Conservation (phyloP, 73 alveolate species). For the Tetrahymena elliotti region DNA sequence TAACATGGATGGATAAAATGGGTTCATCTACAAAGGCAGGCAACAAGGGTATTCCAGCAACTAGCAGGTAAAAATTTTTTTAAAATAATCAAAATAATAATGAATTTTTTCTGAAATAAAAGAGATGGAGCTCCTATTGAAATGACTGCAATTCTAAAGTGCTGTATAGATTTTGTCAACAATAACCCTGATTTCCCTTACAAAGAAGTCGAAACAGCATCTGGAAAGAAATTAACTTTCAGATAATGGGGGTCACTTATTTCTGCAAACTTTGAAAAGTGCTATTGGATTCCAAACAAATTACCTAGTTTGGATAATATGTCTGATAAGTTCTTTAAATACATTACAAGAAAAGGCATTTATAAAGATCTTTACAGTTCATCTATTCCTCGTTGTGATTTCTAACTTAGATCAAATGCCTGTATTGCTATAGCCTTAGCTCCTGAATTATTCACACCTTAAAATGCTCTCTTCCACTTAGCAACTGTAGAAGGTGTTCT, state of each 20-base stretch:
- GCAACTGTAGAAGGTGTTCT: conserved; percentile 55
- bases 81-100: neutral
- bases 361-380: conserved; percentile 65
- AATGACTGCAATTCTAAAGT: conserved; percentile 74
- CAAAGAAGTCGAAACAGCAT: conserved; percentile 43
- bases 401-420: conserved; percentile 85
- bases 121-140: conserved; percentile 98
- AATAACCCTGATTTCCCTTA: neutral
- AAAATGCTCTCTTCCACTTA: conserved; percentile 65
- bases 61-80: conserved; percentile 45
- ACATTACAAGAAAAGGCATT: conserved; percentile 12
- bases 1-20: conserved; percentile 99
- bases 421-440: conserved; percentile 89
- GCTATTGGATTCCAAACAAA: conserved; percentile 64
- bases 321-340: conserved; percentile 16
- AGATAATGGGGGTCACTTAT: conserved; percentile 70
- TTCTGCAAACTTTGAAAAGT: conserved; percentile 63
- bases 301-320: conserved; percentile 4
- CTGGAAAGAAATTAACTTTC: conserved; percentile 52
- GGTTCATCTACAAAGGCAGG: conserved; percentile 88
- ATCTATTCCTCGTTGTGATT: conserved; percentile 66
- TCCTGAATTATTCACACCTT: conserved; percentile 79
- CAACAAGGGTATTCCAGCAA: conserved; percentile 93
- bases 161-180: conserved; percentile 60
- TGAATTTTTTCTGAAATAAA: neutral